Evolutionary conservation across 768 basidiomycete species (phyloP).

Genomic region (Pluteus cervinus): DNA sequence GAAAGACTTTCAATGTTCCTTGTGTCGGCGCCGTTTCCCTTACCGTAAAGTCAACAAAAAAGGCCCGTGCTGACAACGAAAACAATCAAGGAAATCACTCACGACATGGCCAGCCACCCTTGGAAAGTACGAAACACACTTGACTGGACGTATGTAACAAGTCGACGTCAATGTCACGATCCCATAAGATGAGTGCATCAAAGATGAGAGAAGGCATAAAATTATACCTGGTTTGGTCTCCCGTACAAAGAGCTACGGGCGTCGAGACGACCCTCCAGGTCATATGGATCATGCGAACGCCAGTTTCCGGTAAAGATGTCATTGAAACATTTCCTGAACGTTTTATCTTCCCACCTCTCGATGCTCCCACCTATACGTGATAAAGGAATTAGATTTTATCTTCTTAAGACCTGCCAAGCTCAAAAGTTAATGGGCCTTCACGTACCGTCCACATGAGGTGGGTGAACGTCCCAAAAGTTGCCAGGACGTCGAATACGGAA

Average conservation of each 20-base stretch:
- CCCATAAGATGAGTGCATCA: background rate
- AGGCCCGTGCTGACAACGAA: background rate
- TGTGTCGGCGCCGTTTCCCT: slow-evolving; percentile 62
- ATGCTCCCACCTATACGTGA: slow-evolving; percentile 54
- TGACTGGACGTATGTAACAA: slow-evolving; percentile 19
- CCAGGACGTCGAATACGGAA: slow-evolving; percentile 72
- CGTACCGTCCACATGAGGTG: slow-evolving; percentile 36
- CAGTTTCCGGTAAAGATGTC: slow-evolving; percentile 59
- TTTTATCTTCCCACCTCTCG: slow-evolving; percentile 68
- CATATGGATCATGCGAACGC: slow-evolving; percentile 63
- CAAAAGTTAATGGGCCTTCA: slow-evolving; percentile 7
- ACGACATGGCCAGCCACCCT: slow-evolving; percentile 75
- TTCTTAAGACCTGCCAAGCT: background rate
- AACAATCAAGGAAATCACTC: slow-evolving; percentile 3
- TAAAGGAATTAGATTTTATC: slow-evolving; percentile 8
- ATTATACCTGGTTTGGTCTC: slow-evolving; percentile 40
- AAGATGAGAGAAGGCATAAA: background rate
- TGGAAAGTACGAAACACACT: slow-evolving; percentile 62
- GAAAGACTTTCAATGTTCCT: slow-evolving; percentile 67
- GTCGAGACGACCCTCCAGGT: slow-evolving; percentile 49
- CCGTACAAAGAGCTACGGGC: slow-evolving; percentile 63
- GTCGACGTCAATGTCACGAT: background rate
- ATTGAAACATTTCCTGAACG: slow-evolving; percentile 52
- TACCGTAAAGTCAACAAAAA: slow-evolving; percentile 21
- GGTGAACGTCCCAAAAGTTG: slow-evolving; percentile 43